These are phyloP conservation scores for Ascochyta pisi DNA, from an alignment of 2,329 filamentous ascomycete species.

Conservation along the genomic window DNA sequence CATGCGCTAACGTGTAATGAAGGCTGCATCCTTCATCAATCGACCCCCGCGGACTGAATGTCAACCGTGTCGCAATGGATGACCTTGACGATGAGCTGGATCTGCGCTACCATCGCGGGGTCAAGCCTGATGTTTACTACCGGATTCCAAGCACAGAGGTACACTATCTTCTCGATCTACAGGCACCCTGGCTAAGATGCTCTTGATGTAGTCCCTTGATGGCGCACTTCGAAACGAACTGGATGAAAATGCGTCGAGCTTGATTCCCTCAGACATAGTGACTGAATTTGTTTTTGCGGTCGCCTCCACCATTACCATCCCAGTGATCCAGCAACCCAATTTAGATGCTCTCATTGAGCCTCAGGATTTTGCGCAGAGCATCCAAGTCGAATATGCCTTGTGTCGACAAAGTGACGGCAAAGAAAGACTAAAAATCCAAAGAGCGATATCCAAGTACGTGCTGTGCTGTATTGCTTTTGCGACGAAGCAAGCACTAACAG, in stretches of 20 bases:
- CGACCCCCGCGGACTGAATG: conserved; percentile 2
- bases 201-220: conserved; percentile 32
- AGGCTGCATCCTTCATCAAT: conserved; percentile 11
- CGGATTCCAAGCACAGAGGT: conserved; percentile 39
- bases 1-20: conserved; percentile 7
- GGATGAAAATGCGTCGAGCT: conserved; percentile 34
- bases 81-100: conserved; percentile 43
- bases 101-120: conserved; percentile 37
- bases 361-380: conserved; percentile 37
- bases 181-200: conserved; percentile 23
- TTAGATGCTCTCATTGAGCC: conserved; percentile 37
- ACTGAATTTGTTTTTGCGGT: conserved; percentile 43
- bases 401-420: conserved; percentile 37
- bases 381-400: conserved; percentile 37
- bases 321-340: conserved; percentile 35
- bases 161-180: conserved; percentile 13
- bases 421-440: conserved; percentile 37
- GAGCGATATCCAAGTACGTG: conserved; percentile 38
- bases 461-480: neutral
- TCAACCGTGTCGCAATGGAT: conserved; percentile 28
- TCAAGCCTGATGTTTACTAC: conserved; percentile 44
- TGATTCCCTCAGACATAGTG: conserved; percentile 41
- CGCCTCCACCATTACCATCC: conserved; percentile 41
- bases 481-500: conserved; percentile 1
- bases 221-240: conserved; percentile 40